phyloP scores from a whole-genome alignment of 129 eudicot species.

The Tanacetum coccineum region DNA sequence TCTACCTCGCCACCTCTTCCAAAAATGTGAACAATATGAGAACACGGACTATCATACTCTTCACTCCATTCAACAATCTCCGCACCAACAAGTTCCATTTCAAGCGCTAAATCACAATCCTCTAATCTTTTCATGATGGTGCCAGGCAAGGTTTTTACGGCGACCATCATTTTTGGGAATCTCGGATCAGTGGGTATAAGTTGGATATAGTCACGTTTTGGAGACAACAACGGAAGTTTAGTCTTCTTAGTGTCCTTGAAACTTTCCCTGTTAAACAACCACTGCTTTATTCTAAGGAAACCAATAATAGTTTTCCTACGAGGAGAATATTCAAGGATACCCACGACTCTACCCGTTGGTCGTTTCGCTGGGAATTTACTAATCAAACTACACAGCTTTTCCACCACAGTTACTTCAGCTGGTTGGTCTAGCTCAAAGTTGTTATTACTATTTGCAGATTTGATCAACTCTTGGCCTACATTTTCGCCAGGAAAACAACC shows the following conservation, averaged over 20 bases:
- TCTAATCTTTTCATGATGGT: conserved; percentile 56
- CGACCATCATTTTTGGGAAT: conserved; percentile 72
- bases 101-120: conserved; percentile 55
- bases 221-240: conserved; percentile 26
- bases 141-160: conserved; percentile 53
- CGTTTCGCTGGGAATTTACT: conserved; percentile 57
- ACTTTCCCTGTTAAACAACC: conserved; percentile 39
- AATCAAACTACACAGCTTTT: conserved; percentile 42
- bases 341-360: conserved; percentile 88
- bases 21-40: conserved; percentile 46
- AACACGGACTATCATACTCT: conserved; percentile 57
- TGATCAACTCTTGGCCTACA: conserved; percentile 21
- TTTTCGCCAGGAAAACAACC: conserved; percentile 24
- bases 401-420: conserved; percentile 35
- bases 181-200: conserved; percentile 65
- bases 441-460: conserved; percentile 26
- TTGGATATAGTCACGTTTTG: conserved; percentile 42
- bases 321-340: conserved; percentile 62
- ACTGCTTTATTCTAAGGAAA: conserved; percentile 57
- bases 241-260: conserved; percentile 38
- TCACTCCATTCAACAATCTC: conserved; percentile 68
- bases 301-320: conserved; percentile 71
- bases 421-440: conserved; percentile 23
- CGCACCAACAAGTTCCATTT: conserved; percentile 77
- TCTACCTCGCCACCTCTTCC: conserved; percentile 73